These are phyloP conservation scores for Neofusicoccum laricinum DNA, from an alignment of 2,329 filamentous ascomycete species.

Conservation along the genomic window DNA sequence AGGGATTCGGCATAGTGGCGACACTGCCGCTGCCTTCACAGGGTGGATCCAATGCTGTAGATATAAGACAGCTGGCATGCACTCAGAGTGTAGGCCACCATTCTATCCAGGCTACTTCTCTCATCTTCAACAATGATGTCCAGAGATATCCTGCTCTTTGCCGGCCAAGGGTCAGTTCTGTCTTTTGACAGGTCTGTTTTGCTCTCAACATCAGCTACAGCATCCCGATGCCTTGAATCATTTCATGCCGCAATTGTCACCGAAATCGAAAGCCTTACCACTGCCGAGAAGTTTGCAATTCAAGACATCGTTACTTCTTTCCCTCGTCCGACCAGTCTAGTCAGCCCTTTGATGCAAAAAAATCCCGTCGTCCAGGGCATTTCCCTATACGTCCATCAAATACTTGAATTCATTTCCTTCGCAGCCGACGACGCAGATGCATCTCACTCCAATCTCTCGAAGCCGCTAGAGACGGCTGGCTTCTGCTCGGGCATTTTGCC, in stretches of 20 bases:
- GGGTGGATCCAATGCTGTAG: no score
- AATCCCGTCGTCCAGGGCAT: background rate
- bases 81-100: no score
- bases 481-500: constrained; percentile 17
- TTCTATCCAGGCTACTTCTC: no score
- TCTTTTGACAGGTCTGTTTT: background rate
- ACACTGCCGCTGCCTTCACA: no score
- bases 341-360: background rate
- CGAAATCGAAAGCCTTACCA: background rate
- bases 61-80: no score
- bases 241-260: background rate
- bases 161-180: background rate
- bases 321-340: background rate
- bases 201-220: background rate
- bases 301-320: background rate
- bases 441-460: background rate
- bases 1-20: no score
- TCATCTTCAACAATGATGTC: background rate
- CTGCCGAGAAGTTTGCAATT: background rate
- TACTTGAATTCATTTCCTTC: background rate
- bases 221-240: background rate
- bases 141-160: background rate
- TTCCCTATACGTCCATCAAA: background rate
- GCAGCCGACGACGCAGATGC: background rate
- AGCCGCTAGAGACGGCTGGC: background rate